Evolutionary conservation across 2,329 filamentous ascomycete species (phyloP).

Genomic region (Fusarium sp.): DNA sequence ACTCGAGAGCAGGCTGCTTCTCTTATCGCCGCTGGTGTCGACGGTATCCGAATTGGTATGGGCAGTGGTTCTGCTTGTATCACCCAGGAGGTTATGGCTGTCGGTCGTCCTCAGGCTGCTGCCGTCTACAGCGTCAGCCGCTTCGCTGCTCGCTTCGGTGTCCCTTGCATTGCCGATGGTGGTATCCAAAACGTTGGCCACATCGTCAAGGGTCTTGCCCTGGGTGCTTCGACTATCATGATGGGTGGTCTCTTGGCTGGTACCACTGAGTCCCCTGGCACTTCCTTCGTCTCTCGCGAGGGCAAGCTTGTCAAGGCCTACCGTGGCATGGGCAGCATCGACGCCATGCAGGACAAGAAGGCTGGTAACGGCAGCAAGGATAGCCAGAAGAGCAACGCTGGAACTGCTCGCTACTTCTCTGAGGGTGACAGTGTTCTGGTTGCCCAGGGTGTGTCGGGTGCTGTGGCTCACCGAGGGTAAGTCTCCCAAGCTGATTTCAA

Average conservation of each 20-base stretch:
- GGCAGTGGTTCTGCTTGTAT: slow-evolving; percentile 98
- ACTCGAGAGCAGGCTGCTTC: slow-evolving; percentile 95
- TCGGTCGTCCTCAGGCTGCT: slow-evolving; percentile 94
- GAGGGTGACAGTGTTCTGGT: slow-evolving; percentile 96
- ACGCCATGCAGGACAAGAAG: slow-evolving; percentile 99
- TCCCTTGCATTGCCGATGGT: slow-evolving; percentile 97
- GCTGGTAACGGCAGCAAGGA: slow-evolving; percentile 81
- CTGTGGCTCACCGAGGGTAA: slow-evolving; percentile 81
- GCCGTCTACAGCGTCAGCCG: slow-evolving; percentile 90
- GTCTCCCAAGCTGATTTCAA: slow-evolving; percentile 42
- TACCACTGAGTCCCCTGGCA: slow-evolving; percentile 96
- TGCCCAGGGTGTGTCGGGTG: slow-evolving; percentile 94
- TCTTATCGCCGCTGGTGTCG: slow-evolving; percentile 93
- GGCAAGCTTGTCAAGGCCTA: slow-evolving; percentile 99
- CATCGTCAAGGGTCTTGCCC: slow-evolving; percentile 97
- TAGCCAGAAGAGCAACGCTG: slow-evolving; percentile 87
- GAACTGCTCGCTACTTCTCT: slow-evolving; percentile 98
- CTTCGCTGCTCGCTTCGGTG: slow-evolving; percentile 93
- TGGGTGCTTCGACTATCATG: slow-evolving; percentile 97
- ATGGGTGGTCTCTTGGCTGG: slow-evolving; percentile 98
- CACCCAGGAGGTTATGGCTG: slow-evolving; percentile 99
- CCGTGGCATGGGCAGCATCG: slow-evolving; percentile 98
- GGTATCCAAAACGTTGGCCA: slow-evolving; percentile 99
- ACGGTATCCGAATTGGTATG: slow-evolving; percentile 98
- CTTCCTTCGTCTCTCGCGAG: slow-evolving; percentile 95